Evolutionary conservation across 306 rosid genomes (phyloP), one percentile per base, ranked within the genome.

Genomic region (Sindora glabra): DNA sequence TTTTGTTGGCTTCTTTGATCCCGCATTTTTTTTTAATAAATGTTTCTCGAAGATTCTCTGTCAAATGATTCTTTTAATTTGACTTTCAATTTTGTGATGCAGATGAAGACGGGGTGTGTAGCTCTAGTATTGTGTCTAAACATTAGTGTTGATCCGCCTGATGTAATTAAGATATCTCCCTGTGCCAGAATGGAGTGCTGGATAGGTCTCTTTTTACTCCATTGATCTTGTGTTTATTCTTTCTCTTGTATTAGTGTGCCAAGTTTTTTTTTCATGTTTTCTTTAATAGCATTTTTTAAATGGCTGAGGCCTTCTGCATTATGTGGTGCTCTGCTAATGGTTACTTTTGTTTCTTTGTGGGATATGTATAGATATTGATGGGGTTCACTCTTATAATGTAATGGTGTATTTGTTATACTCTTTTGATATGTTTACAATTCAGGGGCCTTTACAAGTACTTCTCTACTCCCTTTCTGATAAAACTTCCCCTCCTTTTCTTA

Each of bases 161-260:
- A 94, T 82, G 94, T 94, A 55, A 89, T 94, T 79, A 94, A 94
- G 84, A 94, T 94, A 68, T 82, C 99, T 60, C 97, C 99, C 52
- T 89, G 99, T 75, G 99, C 97, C 76, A 80, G 99, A 82, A 94
- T 94, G 97, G 99, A 94, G 94, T 94, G 95, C 90, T 89, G 97
- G 99, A 94, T 89, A 89, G 99, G 99, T 94, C 77, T 83, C 76
- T 76, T 78, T 48, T 78, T 47, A 60, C 48, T 65, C 54, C 64
- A 49, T 63, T 47, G 30, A 72, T 59, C 63, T 74, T 76, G 22
- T 59, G 51, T 3, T n/a, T 19, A n/a, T 41, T 52, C 27, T 17
- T 53, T 47, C 21, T 61, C 62, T 49, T 30, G 36, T 24, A 32
- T 67, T 63, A 46, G 30, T 65, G 39, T 58, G 16, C 13, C 26